Percentiles rank a stretch among this genome's conserved stretches.
These are phyloP conservation scores for Aspergillus calidoustus DNA, from an alignment of 2,329 filamentous ascomycete species.

Conservation along the genomic window DNA sequence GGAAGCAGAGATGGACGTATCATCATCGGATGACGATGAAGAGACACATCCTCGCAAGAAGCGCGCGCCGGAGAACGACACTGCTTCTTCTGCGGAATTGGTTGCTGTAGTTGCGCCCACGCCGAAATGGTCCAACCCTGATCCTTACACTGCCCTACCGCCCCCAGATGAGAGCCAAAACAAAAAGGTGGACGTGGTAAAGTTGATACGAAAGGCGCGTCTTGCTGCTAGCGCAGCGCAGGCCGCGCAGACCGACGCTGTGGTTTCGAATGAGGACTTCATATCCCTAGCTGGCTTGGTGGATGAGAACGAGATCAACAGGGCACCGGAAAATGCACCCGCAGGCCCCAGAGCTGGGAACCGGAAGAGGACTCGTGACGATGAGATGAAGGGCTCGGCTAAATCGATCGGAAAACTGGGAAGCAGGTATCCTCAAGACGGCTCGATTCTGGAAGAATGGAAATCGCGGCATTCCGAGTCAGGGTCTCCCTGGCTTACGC, in stretches of 20 bases:
- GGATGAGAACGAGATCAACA: constrained; percentile 50
- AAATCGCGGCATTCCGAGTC: constrained; percentile 44
- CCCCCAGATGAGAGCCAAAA: constrained; percentile 72
- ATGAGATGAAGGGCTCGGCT: constrained; percentile 65
- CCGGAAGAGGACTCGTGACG: constrained; percentile 75
- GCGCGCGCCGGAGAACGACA: constrained; percentile 36
- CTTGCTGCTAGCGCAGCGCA: constrained; percentile 58
- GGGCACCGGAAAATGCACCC: constrained; percentile 44
- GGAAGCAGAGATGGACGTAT: constrained; percentile 52
- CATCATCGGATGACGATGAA: constrained; percentile 41
- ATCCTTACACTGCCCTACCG: constrained; percentile 87
- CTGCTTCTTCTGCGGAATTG: constrained; percentile 22
- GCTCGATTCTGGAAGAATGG: constrained; percentile 60
- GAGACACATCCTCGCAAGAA: constrained; percentile 45
- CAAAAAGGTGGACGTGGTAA: constrained; percentile 86
- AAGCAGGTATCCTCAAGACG: constrained; percentile 56
- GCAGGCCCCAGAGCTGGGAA: constrained; percentile 57
- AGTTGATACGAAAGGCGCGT: constrained; percentile 88
- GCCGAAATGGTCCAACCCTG: constrained; percentile 94
- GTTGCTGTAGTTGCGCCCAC: constrained; percentile 34
- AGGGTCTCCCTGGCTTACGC: constrained; percentile 65
- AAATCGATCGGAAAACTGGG: constrained; percentile 59
- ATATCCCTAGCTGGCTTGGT: constrained; percentile 80
- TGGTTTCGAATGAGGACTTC: constrained; percentile 73
- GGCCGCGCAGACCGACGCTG: constrained; percentile 57